Base-by-base conservation (phyloP, 2,329 filamentous ascomycete genomes). In the Ophiostoma novo-ulmi region DNA sequence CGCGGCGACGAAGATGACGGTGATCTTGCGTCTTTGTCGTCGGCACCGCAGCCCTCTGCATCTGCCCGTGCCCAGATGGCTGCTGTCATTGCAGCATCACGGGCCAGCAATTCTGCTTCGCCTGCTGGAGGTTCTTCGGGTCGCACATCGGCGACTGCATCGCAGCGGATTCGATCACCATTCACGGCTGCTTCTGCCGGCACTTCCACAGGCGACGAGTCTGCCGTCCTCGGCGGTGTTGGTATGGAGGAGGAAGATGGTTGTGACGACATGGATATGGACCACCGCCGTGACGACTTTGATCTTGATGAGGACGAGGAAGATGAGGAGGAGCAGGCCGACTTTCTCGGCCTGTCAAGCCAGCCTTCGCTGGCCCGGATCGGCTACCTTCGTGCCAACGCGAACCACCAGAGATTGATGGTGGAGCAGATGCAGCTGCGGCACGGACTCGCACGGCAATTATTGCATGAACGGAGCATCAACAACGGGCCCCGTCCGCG, bases 261-360 rank as follows among this genome's bases (percentile, higher is more conserved):
- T 68, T 79, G 80, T 36, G 79, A 87, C 72, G 85, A 39, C 36
- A 22, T 39, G 35, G 35, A 65, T 5, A 13, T 22, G 14, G 63
- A 65, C 20, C 84, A 4, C 83, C 81, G 14, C 5, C 84, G 82
- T 71, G 85, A 88, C 61, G 83, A 84, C 67, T 86, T 85, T 0
- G 87, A 88, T 68, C 82, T 81, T 7, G 83, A 85, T 8, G 83
- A 84, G 13, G 78, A 80, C n/a, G 78, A 80, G 8, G 80, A 78
- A 61, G 71, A 84, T 10, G 78, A 80, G 22, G 78, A 80, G 13
- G 80, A 78, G 68, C 70, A 71, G 22, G 69, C 75, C 38, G 74
- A 73, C 31, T 71, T 74, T 14, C 72, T 75, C 14, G 71, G 73
- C 20, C 41, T 76, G 74, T 17, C 71, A 63, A 31, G 36, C 36